Base-by-base conservation (phyloP, 2,329 filamentous ascomycete species). In the Daldinia sp. region DNA sequence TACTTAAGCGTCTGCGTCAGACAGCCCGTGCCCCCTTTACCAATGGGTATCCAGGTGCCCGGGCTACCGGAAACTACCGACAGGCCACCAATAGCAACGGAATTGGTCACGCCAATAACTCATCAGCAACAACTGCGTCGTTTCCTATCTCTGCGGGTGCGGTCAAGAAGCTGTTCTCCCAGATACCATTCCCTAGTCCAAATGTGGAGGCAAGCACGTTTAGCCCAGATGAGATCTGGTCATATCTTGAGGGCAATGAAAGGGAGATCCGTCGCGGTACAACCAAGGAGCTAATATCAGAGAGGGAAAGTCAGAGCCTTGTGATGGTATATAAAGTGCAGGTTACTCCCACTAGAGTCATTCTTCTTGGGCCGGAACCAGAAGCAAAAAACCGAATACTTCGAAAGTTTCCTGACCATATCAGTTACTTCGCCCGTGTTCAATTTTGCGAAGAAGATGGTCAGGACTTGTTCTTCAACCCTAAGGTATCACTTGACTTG, bases 401-500 rank as follows among this genome's bases (percentile, higher is more conserved):
- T 15, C 87, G 92, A n/a, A 87, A 88, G 69, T 93, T 89, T 69
- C 78, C 84, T 0, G 74, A 85, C 0, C 82, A 89, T 62, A 85
- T 85, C 1, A 87, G 92, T 51, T 84, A 86, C 72, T 94, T 94
- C 72, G 75, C 93, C 0, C 86, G 93, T 0, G 91, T 94, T 0
- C 85, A 88, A 6, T 94, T 96, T 73, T 85, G 85, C 33, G 93
- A 96, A 53, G 93, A 97, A 75, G 87, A 92, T 73, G 90, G 90
- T 0, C 83, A 89, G 26, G 85, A 87, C 18, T 76, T 96, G 0
- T 83, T 81, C 18, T 89, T 88, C 76, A 89, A 89, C 64, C 77
- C 85, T 1, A 81, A 78, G 4, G 77, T 82, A 0, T 85, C 84
- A 1, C 80, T 86, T 4, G 82, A 87, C 0, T 48, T 70, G 0